Evolutionary conservation across 1,284 basidiomycete genomes (phyloP).

Genomic region (Trametes pubescens): DNA sequence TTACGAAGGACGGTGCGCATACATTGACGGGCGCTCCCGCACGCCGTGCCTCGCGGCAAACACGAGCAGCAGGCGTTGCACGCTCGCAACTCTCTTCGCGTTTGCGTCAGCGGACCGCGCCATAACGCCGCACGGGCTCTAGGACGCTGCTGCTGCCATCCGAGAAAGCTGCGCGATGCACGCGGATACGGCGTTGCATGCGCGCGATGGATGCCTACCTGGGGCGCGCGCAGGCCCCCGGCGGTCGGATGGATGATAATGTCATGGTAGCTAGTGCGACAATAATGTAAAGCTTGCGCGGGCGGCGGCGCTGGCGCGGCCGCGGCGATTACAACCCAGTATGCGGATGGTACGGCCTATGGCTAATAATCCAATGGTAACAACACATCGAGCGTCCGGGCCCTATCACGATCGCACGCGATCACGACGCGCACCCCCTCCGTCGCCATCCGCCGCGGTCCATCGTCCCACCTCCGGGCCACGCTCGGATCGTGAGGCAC

Average conservation of each 20-base stretch:
- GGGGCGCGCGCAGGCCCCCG: not conserved
- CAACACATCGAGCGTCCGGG: conserved; percentile 24
- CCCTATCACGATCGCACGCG: conserved; percentile 24
- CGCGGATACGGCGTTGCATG: conserved; percentile 32
- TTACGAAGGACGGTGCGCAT: conserved; percentile 14
- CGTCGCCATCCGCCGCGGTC: not conserved
- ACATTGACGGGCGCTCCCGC: conserved; percentile 12
- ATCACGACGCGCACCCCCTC: conserved; percentile 16
- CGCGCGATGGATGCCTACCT: not conserved
- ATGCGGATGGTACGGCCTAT: conserved; percentile 23
- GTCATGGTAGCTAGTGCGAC: conserved; percentile 27
- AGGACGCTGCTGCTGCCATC: not conserved
- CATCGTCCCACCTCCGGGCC: conserved; percentile 1
- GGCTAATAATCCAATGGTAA: conserved; percentile 29
- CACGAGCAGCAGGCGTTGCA: conserved; percentile 36
- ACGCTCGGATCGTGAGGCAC: conserved; percentile 3
- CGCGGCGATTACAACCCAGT: conserved; percentile 34
- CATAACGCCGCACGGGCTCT: conserved; percentile 26
- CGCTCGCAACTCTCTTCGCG: conserved; percentile 15
- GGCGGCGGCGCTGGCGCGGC: conserved; percentile 22
- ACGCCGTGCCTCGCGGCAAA: conserved; percentile 34
- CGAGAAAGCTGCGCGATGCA: conserved; percentile 25
- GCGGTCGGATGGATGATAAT: conserved; percentile 13
- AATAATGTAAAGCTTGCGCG: conserved; percentile 35
- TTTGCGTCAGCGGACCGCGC: conserved; percentile 16